Percentiles rank a stretch among this genome's conserved stretches.
phyloP scores from a whole-genome alignment of 768 basidiomycete genomes.

The Hericium coralloides region DNA sequence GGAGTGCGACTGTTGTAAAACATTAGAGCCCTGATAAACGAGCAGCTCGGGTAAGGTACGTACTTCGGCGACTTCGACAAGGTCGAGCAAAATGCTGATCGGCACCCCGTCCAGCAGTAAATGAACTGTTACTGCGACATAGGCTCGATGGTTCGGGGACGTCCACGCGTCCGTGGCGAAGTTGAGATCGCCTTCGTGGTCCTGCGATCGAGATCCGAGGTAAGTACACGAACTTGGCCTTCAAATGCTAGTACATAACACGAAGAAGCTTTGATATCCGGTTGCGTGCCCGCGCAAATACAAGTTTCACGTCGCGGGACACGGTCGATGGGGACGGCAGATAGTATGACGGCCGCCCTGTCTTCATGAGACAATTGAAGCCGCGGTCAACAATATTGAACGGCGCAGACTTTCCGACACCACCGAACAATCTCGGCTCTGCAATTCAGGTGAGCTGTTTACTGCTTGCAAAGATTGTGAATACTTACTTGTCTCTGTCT shows the following conservation, averaged over 20 bases:
- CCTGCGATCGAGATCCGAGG: conserved; percentile 15
- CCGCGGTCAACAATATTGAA: conserved; percentile 26
- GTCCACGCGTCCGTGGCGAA: conserved; percentile 31
- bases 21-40: neutral
- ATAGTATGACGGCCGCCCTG: conserved; percentile 25
- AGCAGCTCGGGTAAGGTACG: neutral
- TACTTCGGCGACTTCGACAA: conserved; percentile 27
- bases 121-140: conserved; percentile 25
- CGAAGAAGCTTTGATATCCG: conserved; percentile 17
- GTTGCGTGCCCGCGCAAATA: conserved; percentile 18
- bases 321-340: conserved; percentile 27
- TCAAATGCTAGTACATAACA: neutral
- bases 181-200: conserved; percentile 21
- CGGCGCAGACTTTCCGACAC: conserved; percentile 26
- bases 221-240: too few relatives aligned
- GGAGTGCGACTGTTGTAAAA: too few relatives aligned
- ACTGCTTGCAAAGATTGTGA: too few relatives aligned
- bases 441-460: too few relatives aligned
- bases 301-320: conserved; percentile 21
- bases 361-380: conserved; percentile 25
- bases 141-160: conserved; percentile 26
- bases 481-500: conserved; percentile 18
- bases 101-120: conserved; percentile 22
- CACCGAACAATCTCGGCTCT: conserved; percentile 27
- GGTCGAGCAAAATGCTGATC: conserved; percentile 24